phyloP scores from a whole-genome alignment of 2,329 filamentous ascomycete species.

The Clonostachys sp. region DNA sequence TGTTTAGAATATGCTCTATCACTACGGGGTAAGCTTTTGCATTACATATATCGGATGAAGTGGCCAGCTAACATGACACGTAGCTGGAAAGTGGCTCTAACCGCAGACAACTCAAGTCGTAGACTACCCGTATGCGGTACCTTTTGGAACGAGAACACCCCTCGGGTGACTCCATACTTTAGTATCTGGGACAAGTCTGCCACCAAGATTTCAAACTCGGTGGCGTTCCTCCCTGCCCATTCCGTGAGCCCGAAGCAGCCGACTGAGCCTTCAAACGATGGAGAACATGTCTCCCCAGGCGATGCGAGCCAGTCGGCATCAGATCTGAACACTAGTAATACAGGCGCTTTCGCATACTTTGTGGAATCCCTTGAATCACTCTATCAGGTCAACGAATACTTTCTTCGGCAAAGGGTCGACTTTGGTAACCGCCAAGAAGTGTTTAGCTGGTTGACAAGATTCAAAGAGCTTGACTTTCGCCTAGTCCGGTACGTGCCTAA shows the following conservation, averaged over 20 bases:
- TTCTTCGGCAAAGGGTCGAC: slow-evolving; percentile 36
- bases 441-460: slow-evolving; percentile 35
- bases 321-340: slow-evolving; percentile 22
- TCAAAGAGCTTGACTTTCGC: slow-evolving; percentile 40
- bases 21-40: slow-evolving; percentile 9
- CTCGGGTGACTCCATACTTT: slow-evolving; percentile 33
- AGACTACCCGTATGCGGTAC: slow-evolving; percentile 28
- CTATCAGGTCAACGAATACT: slow-evolving; percentile 36
- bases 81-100: slow-evolving; percentile 25
- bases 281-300: background rate
- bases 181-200: slow-evolving; percentile 36
- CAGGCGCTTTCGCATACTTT: slow-evolving; percentile 40
- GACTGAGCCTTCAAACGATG: too few relatives aligned
- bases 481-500: slow-evolving; percentile 27
- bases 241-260: slow-evolving; percentile 14
- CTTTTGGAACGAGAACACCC: slow-evolving; percentile 30
- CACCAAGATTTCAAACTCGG: slow-evolving; percentile 28
- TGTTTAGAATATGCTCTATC: slow-evolving; percentile 12
- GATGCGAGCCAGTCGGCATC: slow-evolving; percentile 3
- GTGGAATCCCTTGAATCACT: slow-evolving; percentile 41
- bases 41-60: background rate
- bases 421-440: slow-evolving; percentile 29
- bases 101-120: slow-evolving; percentile 19
- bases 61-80: background rate
- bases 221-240: slow-evolving; percentile 27